phyloP scores from a whole-genome alignment of 2,329 filamentous ascomycete genomes.

The Xylariomycetidae sp. region DNA sequence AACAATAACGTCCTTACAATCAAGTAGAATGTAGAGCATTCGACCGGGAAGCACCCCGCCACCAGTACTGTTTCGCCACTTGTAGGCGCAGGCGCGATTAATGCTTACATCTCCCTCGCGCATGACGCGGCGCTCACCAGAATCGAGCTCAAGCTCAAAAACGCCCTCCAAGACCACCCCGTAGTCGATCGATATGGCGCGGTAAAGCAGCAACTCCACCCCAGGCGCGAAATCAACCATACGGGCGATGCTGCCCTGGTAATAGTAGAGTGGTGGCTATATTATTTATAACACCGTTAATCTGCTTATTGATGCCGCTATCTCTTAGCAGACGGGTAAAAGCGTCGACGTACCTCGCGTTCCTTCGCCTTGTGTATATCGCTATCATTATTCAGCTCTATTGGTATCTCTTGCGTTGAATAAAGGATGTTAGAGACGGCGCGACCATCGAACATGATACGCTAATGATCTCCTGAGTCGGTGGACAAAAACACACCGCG shows the following conservation, averaged over 20 bases:
- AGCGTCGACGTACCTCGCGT: slow-evolving; percentile 5
- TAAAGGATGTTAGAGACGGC: slow-evolving; percentile 25
- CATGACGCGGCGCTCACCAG: slow-evolving; percentile 15
- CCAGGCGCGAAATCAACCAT: slow-evolving; percentile 17
- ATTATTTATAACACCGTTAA: too few species aligned
- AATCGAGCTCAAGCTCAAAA: slow-evolving; percentile 13
- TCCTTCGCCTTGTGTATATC: slow-evolving; percentile 15
- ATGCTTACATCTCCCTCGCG: slow-evolving; percentile 12
- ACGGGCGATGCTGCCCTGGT: slow-evolving; percentile 9
- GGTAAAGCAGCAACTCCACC: slow-evolving; percentile 9
- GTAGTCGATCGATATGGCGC: slow-evolving; percentile 12
- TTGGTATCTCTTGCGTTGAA: slow-evolving; percentile 19
- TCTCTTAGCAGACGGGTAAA: background rate
- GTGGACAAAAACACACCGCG: slow-evolving; percentile 20
- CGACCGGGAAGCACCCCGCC: slow-evolving; percentile 9
- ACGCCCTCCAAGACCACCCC: slow-evolving; percentile 15
- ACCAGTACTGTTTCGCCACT: slow-evolving; percentile 12
- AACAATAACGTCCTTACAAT: slow-evolving; percentile 2
- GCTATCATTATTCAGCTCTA: slow-evolving; percentile 17
- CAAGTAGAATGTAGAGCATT: slow-evolving; percentile 5
- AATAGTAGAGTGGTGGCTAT: slow-evolving; percentile 2
- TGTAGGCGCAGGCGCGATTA: slow-evolving; percentile 8
- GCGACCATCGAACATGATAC: slow-evolving; percentile 16
- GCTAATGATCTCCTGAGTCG: slow-evolving; percentile 24
- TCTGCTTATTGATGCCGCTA: slow-evolving; percentile 2